Evolutionary conservation across 2,329 filamentous ascomycete species (phyloP), one percentile per base, ranked within the genome.

Genomic region (Lachnellula subtilissima): DNA sequence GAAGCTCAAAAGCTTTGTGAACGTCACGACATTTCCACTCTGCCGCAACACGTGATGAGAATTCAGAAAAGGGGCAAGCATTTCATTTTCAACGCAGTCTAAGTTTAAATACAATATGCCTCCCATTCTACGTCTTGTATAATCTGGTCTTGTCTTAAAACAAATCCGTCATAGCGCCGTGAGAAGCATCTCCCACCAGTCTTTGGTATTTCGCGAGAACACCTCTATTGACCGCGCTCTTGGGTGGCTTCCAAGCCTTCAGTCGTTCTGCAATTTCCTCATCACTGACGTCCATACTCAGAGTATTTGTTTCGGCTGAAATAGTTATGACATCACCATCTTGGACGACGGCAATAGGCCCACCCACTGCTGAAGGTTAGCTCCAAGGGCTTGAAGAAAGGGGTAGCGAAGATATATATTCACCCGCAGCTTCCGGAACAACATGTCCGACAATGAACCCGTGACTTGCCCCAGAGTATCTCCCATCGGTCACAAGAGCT

Each of bases 391-490:
- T 54, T 23, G 22, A n/a, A 43, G 25, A 42, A 22, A 43, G 25
- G 40, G 19, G 43, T 28, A 47, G 22, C 46, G n/a, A 37, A 5
- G 28, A 37, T 14, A 36, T 7, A 4, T 32, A 57, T 57, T 51
- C 39, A 64, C 62, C 61, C 1, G 89, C 90, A 0, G 93, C 93
- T 73, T 97, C 93, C 2, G 93, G 93, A 2, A 89, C 88, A 14
- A 97, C 90, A 67, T 97, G 92, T 0, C 93, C 93, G 15, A 97
- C 90, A 67, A 96, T 94, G 72, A 96, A 96, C 0, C 91, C 91
- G 71, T 97, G 92, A 53, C 83, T 88, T 2, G 91, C 93, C 35
- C 93, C 93, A 48, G 83, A 88, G 72, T 97, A 97, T 47, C 93
- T 78, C 0, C 93, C 93, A 70, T 97, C 93, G 0, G 93, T 97